phyloP scores from a whole-genome alignment of 768 basidiomycete genomes.

The Suillus variegatus region DNA sequence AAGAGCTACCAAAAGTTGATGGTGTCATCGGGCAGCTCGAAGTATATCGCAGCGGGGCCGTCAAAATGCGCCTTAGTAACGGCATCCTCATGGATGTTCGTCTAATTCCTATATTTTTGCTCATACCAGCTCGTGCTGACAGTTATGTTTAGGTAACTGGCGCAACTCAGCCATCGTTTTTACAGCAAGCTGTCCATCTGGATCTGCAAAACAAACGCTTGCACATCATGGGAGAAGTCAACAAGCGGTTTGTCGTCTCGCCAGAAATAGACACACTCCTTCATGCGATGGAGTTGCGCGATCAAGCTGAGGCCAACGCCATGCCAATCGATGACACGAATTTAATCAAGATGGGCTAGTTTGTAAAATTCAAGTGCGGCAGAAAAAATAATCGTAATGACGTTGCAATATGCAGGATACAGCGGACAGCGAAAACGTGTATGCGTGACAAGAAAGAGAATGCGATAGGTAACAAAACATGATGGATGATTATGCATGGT shows the following conservation, averaged over 20 bases:
- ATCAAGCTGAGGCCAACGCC: conserved; percentile 31
- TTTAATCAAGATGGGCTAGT: conserved; percentile 57
- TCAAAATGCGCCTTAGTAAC: conserved; percentile 83
- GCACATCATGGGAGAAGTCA: conserved; percentile 81
- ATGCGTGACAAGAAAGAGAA: conserved; percentile 6
- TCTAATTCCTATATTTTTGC: not conserved
- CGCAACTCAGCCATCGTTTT: conserved; percentile 83
- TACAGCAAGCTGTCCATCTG: conserved; percentile 83
- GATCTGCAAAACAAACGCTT: conserved; percentile 60
- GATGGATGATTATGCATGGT: conserved; percentile 5
- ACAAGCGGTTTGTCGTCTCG: conserved; percentile 80
- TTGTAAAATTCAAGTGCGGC: conserved; percentile 11
- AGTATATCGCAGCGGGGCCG: conserved; percentile 80
- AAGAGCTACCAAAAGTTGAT: conserved; percentile 50
- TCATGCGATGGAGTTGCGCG: conserved; percentile 58
- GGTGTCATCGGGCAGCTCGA: conserved; percentile 85
- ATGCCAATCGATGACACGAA: conserved; percentile 43
- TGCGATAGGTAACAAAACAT: conserved; percentile 8
- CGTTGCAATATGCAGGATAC: not conserved
- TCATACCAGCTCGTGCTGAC: conserved; percentile 2
- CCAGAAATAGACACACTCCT: conserved; percentile 82
- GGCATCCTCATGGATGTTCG: conserved; percentile 81
- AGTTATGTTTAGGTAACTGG: conserved; percentile 60
- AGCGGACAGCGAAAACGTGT: not conserved
- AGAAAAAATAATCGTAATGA: not conserved